Conservation (phyloP, 176 grass and related monocot genomes). For the Olyra latifolia region DNA sequence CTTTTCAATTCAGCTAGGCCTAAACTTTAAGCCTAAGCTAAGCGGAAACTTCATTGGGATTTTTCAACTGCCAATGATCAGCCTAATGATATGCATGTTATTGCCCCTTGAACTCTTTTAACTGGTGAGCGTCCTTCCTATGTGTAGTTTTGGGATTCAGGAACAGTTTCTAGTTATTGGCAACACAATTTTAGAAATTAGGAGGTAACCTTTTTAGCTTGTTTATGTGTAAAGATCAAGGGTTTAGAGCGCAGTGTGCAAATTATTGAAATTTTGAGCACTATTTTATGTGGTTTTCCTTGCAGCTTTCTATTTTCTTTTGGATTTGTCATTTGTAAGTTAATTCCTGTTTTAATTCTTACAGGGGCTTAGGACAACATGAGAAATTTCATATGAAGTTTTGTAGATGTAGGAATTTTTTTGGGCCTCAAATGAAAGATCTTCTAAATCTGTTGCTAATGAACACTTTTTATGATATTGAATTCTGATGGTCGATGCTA, state of each 20-base stretch:
- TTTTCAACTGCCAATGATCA: too few species aligned
- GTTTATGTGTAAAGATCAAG: not conserved
- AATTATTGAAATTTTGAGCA: not conserved
- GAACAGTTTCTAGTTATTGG: not conserved
- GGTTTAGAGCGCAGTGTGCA: not conserved
- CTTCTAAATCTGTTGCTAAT: not conserved
- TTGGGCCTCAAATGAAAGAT: not conserved
- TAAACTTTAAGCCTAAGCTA: too few species aligned
- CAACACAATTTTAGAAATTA: not conserved
- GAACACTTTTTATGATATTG: not conserved
- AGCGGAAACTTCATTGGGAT: too few species aligned
- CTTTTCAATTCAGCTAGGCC: too few species aligned
- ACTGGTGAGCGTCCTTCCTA: not conserved
- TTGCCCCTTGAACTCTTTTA: not conserved
- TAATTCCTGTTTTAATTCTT: not conserved
- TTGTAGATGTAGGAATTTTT: not conserved
- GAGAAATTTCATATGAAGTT: not conserved
- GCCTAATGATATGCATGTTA: too few species aligned
- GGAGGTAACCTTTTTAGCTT: not conserved
- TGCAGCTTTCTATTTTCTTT: slow-evolving; percentile 1
- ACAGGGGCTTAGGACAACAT: not conserved
- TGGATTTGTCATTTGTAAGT: not conserved
- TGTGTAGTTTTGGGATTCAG: not conserved
- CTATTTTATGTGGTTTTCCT: not conserved
- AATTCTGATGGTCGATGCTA: not conserved